These are phyloP conservation scores for Dioszegia crocea DNA, from an alignment of 768 basidiomycete species.

Conservation along the genomic window DNA sequence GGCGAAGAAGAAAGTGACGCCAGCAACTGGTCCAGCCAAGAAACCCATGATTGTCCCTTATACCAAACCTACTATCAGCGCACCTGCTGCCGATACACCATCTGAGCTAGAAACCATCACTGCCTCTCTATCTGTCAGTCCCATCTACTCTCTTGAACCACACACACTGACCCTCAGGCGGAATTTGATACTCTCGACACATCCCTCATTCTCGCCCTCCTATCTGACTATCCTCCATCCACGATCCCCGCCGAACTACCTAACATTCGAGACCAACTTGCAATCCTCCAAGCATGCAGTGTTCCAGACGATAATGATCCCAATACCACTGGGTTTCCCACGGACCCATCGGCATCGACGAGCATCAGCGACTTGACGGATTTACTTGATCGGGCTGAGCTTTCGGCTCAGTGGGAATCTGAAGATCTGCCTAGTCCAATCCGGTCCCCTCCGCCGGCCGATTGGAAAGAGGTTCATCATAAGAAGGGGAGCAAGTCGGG, in stretches of 20 bases:
- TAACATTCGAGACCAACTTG: constrained; percentile 31
- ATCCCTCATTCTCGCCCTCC: constrained; percentile 26
- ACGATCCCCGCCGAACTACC: constrained; percentile 9
- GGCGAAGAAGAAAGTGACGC: background rate
- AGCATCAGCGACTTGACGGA: constrained; percentile 6
- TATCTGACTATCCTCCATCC: constrained; percentile 30
- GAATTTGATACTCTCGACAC: constrained; percentile 36
- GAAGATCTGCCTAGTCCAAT: background rate
- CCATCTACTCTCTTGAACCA: too few relatives aligned
- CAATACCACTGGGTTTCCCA: background rate
- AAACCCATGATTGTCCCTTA: too few relatives aligned
- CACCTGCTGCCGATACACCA: too few relatives aligned
- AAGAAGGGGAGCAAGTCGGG: background rate
- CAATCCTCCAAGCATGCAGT: constrained; percentile 36
- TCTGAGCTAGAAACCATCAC: background rate
- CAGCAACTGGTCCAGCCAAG: background rate
- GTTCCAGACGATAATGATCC: constrained; percentile 28
- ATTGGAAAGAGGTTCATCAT: background rate
- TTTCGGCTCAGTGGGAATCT: background rate
- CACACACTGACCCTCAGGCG: too few relatives aligned
- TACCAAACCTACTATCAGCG: too few relatives aligned
- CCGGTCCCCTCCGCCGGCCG: background rate
- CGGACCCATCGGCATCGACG: constrained; percentile 7
- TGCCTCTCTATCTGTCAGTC: background rate
- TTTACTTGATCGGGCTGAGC: background rate